Evolutionary conservation across 768 basidiomycete species (phyloP), one percentile per base, ranked within the genome.

Genomic region (Cystoderma amianthinum): DNA sequence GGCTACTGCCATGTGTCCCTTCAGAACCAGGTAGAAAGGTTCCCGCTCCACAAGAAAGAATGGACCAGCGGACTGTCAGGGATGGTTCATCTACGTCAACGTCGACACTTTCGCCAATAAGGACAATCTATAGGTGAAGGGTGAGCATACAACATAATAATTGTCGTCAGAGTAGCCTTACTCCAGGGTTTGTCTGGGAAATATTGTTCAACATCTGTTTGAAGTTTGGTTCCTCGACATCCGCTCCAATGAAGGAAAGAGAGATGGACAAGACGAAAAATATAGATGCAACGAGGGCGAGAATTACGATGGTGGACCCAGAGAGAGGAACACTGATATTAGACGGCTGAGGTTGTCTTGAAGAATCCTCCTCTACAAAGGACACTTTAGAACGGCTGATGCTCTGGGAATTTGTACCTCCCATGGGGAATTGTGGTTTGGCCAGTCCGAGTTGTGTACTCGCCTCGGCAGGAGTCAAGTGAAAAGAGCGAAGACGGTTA

Each of bases 51-150:
- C 78, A 80, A 2, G 67, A 74, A 15, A 73, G 46, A 23, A 80
- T 65, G 22, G 72, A 71, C 76, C 76, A 80, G 5, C 74, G 71
- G 32, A 80, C 64, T 6, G 70, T 71, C 20, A 80, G 49, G 0
- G 75, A 65, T 1, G 76, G 76, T 48, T 80, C 76, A 44, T 78
- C 76, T 7, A 78, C 57, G 48, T 80, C 78, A 9, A 78, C 66
- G 46, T 78, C 76, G 4, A 78, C 72, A 39, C 67, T 71, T 46
- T 78, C 76, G 4, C 76, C 78, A 2, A 78, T 50, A 28, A 80
- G 60, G 2, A 78, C 69, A 35, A 80, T 59, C 78, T 80, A 15
- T 30, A 30, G 10, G 10, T 9, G 28, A 16, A 48, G 19, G 16
- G 9, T 19, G 22, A n/a, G 38, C 6, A 32, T 32, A 21, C 33